Percentiles rank a stretch among this genome's conserved stretches.
phyloP scores from a whole-genome alignment of 139 green algal species.

The Coccomyxa sp. region DNA sequence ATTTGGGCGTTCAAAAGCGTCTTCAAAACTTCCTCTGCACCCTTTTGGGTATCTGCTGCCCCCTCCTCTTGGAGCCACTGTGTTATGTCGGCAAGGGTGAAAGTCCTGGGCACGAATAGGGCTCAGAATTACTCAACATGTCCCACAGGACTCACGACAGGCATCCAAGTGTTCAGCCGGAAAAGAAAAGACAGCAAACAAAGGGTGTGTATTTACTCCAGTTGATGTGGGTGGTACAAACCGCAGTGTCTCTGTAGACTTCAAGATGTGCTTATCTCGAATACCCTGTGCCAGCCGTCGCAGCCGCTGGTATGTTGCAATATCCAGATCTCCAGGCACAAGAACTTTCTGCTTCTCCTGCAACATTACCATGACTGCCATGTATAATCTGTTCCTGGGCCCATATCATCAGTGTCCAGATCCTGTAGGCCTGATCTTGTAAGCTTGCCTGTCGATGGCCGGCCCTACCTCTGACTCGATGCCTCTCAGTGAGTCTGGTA shows the following conservation, averaged over 20 bases:
- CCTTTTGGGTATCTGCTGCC: neutral
- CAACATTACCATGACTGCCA: too few species aligned
- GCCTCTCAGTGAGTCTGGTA: constrained; percentile 5
- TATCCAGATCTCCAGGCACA: too few species aligned
- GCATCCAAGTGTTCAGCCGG: neutral
- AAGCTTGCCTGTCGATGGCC: neutral
- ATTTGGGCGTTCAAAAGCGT: neutral
- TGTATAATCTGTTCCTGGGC: neutral
- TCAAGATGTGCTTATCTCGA: neutral
- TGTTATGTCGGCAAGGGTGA: neutral
- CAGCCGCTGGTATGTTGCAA: too few species aligned
- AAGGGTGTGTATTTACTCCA: neutral
- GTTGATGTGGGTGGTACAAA: neutral
- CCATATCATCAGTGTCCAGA: neutral
- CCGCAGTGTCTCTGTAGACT: neutral
- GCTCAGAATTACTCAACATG: neutral
- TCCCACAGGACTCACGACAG: neutral
- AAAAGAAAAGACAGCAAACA: neutral
- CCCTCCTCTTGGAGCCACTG: neutral
- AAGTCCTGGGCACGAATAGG: neutral
- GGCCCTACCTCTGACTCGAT: neutral
- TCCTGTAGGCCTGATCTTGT: neutral
- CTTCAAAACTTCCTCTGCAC: neutral
- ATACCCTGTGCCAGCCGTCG: too few species aligned
- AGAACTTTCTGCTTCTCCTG: too few species aligned